Evolutionary conservation across 2,329 filamentous ascomycete species (phyloP).

Genomic region (Ceratocystis cacaofunesta): DNA sequence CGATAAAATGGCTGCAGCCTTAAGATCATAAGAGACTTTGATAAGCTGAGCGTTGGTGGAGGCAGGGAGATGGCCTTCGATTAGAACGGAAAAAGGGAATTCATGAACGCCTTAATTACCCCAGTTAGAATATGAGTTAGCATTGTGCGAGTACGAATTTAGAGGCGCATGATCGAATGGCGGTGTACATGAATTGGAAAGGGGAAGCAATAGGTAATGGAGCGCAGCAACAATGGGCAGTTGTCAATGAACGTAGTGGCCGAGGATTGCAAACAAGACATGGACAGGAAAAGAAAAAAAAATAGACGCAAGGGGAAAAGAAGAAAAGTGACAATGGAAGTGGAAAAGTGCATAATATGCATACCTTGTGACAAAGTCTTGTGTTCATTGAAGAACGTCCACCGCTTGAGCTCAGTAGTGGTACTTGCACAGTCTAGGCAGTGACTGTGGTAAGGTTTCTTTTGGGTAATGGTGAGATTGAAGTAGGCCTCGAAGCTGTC

Average conservation of each 20-base stretch:
- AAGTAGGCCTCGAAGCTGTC: slow-evolving; percentile 61
- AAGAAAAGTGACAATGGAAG: neutral
- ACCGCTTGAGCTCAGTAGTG: slow-evolving; percentile 59
- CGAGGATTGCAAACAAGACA: neutral
- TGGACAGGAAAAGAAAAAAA: neutral
- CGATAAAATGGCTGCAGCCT: slow-evolving; percentile 47
- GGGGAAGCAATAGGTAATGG: neutral
- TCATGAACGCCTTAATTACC: slow-evolving; percentile 44
- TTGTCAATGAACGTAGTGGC: neutral
- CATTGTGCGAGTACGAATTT: slow-evolving; percentile 16
- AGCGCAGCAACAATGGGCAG: no score
- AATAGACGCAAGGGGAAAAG: neutral
- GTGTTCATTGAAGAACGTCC: slow-evolving; percentile 55
- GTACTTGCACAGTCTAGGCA: slow-evolving; percentile 64
- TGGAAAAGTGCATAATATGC: slow-evolving; percentile 14
- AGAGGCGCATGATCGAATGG: slow-evolving; percentile 9
- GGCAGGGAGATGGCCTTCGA: slow-evolving; percentile 74
- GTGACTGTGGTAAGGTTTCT: slow-evolving; percentile 65
- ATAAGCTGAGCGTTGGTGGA: slow-evolving; percentile 61
- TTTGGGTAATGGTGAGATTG: slow-evolving; percentile 55
- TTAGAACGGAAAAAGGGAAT: slow-evolving; percentile 78
- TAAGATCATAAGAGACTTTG: slow-evolving; percentile 64
- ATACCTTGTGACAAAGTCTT: slow-evolving; percentile 36
- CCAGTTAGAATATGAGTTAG: slow-evolving; percentile 17
- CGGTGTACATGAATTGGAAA: slow-evolving; percentile 2